Percentiles rank a stretch among this genome's conserved stretches.
These are phyloP conservation scores for Russula earlei DNA, from an alignment of 768 basidiomycete genomes.

Conservation along the genomic window DNA sequence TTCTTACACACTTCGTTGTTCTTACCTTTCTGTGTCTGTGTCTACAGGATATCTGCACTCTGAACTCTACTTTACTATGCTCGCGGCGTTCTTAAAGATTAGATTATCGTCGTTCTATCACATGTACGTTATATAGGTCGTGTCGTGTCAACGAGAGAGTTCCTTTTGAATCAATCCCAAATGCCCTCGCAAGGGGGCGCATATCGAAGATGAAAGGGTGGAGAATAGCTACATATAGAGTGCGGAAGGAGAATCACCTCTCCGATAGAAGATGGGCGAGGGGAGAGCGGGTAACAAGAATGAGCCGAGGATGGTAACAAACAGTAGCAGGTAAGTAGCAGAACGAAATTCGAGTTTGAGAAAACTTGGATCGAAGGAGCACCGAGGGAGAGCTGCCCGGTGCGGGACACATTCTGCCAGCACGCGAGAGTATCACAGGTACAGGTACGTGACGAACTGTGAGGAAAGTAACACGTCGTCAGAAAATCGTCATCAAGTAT, in stretches of 20 bases:
- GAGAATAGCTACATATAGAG: slow-evolving; percentile 4
- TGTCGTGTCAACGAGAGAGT: slow-evolving; percentile 10
- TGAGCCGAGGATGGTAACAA: not conserved
- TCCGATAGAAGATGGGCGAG: not conserved
- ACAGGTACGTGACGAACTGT: slow-evolving; percentile 18
- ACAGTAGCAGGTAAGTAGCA: not conserved
- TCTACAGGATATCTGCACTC: not conserved
- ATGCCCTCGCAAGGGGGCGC: slow-evolving; percentile 5
- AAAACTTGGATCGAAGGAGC: not conserved
- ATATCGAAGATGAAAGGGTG: not conserved
- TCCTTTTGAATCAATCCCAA: slow-evolving; percentile 8
- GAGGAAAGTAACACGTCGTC: not conserved
- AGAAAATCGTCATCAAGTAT: no score
- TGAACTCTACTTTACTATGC: not conserved
- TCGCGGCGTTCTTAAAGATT: slow-evolving; percentile 1
- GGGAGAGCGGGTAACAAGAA: not conserved
- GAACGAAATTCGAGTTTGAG: not conserved
- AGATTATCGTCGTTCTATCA: slow-evolving; percentile 13
- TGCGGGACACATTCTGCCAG: not conserved
- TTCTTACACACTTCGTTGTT: not conserved
- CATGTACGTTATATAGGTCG: slow-evolving; percentile 12
- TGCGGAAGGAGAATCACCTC: not conserved
- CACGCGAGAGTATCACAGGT: not conserved
- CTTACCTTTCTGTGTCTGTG: not conserved
- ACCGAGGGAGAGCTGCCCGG: not conserved